These are phyloP conservation scores for Ogataea nitratoaversa DNA, from an alignment of 805 yeast genomes.

Conservation along the genomic window DNA sequence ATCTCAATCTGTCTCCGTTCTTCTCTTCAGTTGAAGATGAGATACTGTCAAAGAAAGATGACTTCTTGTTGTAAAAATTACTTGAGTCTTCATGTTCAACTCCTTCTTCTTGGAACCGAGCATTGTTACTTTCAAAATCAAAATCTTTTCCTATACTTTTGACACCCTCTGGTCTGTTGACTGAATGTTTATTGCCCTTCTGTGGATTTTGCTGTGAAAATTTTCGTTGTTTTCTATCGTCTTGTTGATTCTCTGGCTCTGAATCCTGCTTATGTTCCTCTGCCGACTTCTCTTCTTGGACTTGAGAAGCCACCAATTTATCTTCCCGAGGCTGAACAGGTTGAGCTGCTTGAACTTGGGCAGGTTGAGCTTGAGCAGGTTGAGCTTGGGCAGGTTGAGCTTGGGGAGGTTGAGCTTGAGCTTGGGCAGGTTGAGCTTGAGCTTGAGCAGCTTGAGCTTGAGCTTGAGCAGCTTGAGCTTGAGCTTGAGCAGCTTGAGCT, in stretches of 20 bases:
- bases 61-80: conserved; percentile 64
- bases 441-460: conserved; percentile 6
- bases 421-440: conserved; percentile 8
- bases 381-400: conserved; percentile 6
- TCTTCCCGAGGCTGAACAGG: background rate
- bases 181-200: background rate
- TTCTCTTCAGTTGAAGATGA: conserved; percentile 60
- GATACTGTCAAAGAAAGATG: conserved; percentile 86
- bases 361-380: conserved; percentile 11
- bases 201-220: background rate
- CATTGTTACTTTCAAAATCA: conserved; percentile 72
- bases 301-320: background rate
- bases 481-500: conserved; percentile 12
- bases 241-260: background rate
- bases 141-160: conserved; percentile 44
- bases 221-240: background rate
- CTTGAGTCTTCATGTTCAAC: conserved; percentile 26
- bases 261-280: background rate
- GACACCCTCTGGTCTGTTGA: background rate
- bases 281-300: too few relatives aligned
- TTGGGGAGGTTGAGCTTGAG: conserved; percentile 6
- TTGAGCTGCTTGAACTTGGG: conserved; percentile 9
- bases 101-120: conserved; percentile 57
- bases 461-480: conserved; percentile 5
- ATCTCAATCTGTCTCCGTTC: conserved; percentile 43